phyloP scores from a whole-genome alignment of 2,329 filamentous ascomycete species.

The Trichophyton rubrum region DNA sequence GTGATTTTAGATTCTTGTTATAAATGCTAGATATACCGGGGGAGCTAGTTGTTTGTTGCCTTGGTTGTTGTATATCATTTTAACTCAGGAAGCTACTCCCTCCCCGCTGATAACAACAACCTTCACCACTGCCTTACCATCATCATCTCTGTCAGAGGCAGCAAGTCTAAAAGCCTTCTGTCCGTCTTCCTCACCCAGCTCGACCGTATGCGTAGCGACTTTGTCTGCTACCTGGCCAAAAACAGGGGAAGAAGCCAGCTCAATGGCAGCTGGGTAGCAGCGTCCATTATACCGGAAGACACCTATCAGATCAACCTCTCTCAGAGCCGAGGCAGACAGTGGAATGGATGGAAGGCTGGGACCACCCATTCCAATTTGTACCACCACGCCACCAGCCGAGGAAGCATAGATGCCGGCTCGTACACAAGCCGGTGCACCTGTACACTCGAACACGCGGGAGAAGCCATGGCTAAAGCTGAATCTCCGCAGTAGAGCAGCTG shows the following conservation, averaged over 20 bases:
- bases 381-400: constrained; percentile 38
- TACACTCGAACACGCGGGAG: constrained; percentile 36
- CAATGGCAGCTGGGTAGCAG: constrained; percentile 44
- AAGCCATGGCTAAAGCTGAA: constrained; percentile 25
- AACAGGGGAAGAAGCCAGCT: constrained; percentile 39
- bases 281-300: constrained; percentile 43
- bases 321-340: constrained; percentile 42
- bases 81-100: not conserved
- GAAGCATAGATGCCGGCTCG: constrained; percentile 36
- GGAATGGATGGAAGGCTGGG: constrained; percentile 41
- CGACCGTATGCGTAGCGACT: constrained; percentile 43
- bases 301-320: constrained; percentile 46
- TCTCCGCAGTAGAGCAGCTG: constrained; percentile 20
- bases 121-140: constrained; percentile 42
- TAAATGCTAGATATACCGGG: not conserved
- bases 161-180: constrained; percentile 42
- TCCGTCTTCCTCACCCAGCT: constrained; percentile 34
- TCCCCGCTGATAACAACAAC: constrained; percentile 33
- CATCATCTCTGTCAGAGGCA: constrained; percentile 39
- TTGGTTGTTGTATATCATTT: not conserved
- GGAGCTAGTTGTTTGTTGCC: not conserved
- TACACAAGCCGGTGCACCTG: constrained; percentile 34
- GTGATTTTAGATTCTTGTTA: not conserved
- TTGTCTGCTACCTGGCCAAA: constrained; percentile 38
- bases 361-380: constrained; percentile 47